Evolutionary conservation across 169 alveolate genomes (phyloP), one percentile per base, ranked within the genome.

Genomic region (Pseudocohnilembus persalinus): DNA sequence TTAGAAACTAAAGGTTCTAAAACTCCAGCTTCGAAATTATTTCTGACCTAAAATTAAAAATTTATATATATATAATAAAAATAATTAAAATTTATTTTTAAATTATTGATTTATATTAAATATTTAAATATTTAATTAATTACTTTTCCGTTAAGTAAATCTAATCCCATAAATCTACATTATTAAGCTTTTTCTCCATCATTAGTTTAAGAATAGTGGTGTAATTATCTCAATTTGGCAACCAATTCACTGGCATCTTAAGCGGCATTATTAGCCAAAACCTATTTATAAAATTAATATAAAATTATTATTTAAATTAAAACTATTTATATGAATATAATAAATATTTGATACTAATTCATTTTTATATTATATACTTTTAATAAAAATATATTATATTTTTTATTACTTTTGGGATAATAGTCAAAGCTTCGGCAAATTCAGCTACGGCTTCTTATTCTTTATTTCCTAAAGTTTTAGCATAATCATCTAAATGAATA

Each of bases 401-500:
- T n/a, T n/a, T n/a, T n/a, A n/a, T 49, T 49, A 49, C 98, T 91
- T 98, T 99, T 29, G 99, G 99, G 65, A 99, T 99, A 75, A 98
- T 97, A 87, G 97, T 91, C 81, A 99, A 91, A 1, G 99, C 98
- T 92, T 99, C 99, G 0, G 99, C 99, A 92, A 98, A 99, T 90
- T 98, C 99, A 32, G 99, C 99, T 64, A 99, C 97, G 68, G 99
- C 99, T 89, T 98, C 93, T 92, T 98, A 99, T 92, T 98, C 99
- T 84, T 99, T 96, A 72, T 99, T 95, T 65, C 99, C 99, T 77
- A 98, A 95, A 31, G 99, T 98, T 81, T 99, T 96, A 0, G 99
- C 99, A 90, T 87, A 97, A 80, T 98, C 99, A 84, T 99, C 99
- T 65, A 99, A 91, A 86, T 98, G 96, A 27, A 98, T 94, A 87